Base-by-base conservation (phyloP, 345 rosid species). In the Balakata baccata region DNA sequence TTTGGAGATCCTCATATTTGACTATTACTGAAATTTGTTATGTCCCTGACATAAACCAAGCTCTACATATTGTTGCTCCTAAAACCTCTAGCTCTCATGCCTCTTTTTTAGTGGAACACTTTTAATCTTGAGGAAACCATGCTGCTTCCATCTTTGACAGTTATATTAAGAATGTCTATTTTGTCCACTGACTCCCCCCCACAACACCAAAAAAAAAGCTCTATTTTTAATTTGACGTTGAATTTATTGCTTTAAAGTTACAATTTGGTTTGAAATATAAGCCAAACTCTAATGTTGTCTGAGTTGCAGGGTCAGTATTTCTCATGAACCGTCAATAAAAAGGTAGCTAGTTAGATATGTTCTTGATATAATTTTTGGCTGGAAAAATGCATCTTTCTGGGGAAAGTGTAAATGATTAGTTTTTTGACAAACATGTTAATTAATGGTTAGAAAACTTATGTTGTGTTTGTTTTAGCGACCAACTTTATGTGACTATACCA, bases 21-120 rank as follows among this genome's bases (percentile, higher is more conserved):
- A 78, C 83, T 75, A 52, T 73, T 74, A 57, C 72, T 72, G 81
- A 83, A 83, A 80, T 29, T 66, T 86, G 82, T 88, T 87, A 72
- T 84, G 86, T 84, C 89, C 82, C 82, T 77, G 86, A 76, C 77
- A 89, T 85, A 80, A 70, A 71, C 97, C 91, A 82, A 94, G 89
- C 86, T 89, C 83, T 77, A 72, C 11, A 43, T 81, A 71, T 52
- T 80, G 70, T 79, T 69, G 73, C 80, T 77, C 91, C 74, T 66
- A 84, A 87, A 87, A 86, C 97, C 90, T 76, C 78, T 79, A 78
- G 79, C 81, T 77, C 60, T 79, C 85, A 46, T 80, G 81, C 83
- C 84, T 85, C 45, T 78, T 87, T 70, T 60, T 70, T 74, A 63
- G 78, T 72, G 76, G 53, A 63, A 54, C 67, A 3, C 62, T 72